Evolutionary conservation across 768 basidiomycete species (phyloP).

Genomic region (Naganishia antarctica): DNA sequence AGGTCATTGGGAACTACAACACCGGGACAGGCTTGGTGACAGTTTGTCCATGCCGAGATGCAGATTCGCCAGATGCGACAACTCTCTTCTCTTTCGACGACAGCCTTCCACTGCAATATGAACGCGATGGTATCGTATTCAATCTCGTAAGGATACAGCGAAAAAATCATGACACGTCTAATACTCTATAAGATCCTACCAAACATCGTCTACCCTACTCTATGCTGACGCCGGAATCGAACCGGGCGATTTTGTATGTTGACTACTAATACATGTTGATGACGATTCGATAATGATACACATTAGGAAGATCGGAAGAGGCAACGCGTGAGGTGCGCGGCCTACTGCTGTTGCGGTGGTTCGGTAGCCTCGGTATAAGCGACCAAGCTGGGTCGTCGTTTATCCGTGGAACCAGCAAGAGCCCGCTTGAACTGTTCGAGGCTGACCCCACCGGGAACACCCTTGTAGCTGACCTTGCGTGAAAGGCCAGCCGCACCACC

Average conservation of each 20-base stretch:
- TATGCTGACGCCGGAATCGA: conserved; percentile 13
- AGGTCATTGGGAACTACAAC: too few relatives aligned
- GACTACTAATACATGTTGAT: conserved; percentile 15
- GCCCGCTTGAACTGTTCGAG: conserved; percentile 47
- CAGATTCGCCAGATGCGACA: too few relatives aligned
- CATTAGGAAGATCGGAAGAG: conserved; percentile 6
- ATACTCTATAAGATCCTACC: conserved; percentile 1
- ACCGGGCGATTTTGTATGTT: conserved; percentile 22
- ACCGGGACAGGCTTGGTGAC: too few relatives aligned
- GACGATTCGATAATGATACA: conserved; percentile 7
- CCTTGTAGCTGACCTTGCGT: conserved; percentile 28
- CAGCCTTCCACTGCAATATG: too few relatives aligned
- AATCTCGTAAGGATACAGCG: too few relatives aligned
- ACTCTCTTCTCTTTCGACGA: too few relatives aligned
- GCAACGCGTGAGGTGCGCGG: too few relatives aligned
- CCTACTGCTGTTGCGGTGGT: neutral
- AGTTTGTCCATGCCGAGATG: too few relatives aligned
- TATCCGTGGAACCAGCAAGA: conserved; percentile 41
- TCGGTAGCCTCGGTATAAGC: conserved; percentile 18
- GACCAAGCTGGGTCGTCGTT: conserved; percentile 30
- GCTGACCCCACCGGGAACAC: conserved; percentile 32
- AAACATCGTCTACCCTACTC: neutral
- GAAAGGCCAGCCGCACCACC: conserved; percentile 7
- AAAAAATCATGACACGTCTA: too few relatives aligned
- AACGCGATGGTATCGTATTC: too few relatives aligned